phyloP scores from a whole-genome alignment of 768 basidiomycete genomes.

The Mycena metata region DNA sequence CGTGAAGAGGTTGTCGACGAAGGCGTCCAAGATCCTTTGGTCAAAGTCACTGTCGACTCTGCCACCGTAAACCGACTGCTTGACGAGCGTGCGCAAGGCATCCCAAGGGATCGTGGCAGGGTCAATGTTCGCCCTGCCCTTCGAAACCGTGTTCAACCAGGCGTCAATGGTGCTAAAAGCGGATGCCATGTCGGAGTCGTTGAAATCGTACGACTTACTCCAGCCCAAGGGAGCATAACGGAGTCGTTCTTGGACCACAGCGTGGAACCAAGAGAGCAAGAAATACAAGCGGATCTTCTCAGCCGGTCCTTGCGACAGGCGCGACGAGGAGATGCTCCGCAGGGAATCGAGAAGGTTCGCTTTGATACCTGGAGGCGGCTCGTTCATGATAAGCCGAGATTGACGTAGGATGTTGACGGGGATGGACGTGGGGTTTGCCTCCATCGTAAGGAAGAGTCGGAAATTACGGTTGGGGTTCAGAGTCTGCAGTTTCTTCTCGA shows the following conservation, averaged over 20 bases:
- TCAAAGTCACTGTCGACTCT: conserved; percentile 96
- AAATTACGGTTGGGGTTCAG: conserved; percentile 91
- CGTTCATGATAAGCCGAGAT: conserved; percentile 98
- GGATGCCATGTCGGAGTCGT: conserved; percentile 97
- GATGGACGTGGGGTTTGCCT: conserved; percentile 91
- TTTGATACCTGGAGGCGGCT: conserved; percentile 96
- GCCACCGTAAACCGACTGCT: conserved; percentile 96
- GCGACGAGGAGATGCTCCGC: conserved; percentile 75
- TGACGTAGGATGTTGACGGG: conserved; percentile 97
- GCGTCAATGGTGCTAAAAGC: conserved; percentile 93
- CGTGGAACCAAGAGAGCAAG: conserved; percentile 99
- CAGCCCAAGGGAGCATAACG: conserved; percentile 97
- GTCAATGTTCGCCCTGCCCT: conserved; percentile 92
- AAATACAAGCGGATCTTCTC: conserved; percentile 96
- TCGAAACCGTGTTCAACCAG: conserved; percentile 85
- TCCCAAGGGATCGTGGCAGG: conserved; percentile 95
- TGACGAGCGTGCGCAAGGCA: conserved; percentile 92
- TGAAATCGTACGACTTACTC: conserved; percentile 98
- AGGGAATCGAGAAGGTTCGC: conserved; percentile 95
- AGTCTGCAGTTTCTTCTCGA: conserved; percentile 97
- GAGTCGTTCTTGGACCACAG: conserved; percentile 95
- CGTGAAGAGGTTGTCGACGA: conserved; percentile 92
- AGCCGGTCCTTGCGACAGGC: conserved; percentile 86
- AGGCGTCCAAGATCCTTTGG: conserved; percentile 91
- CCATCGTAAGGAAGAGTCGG: conserved; percentile 98